phyloP scores from a whole-genome alignment of 2,329 filamentous ascomycete species.

The Thielaviopsis punctulata region DNA sequence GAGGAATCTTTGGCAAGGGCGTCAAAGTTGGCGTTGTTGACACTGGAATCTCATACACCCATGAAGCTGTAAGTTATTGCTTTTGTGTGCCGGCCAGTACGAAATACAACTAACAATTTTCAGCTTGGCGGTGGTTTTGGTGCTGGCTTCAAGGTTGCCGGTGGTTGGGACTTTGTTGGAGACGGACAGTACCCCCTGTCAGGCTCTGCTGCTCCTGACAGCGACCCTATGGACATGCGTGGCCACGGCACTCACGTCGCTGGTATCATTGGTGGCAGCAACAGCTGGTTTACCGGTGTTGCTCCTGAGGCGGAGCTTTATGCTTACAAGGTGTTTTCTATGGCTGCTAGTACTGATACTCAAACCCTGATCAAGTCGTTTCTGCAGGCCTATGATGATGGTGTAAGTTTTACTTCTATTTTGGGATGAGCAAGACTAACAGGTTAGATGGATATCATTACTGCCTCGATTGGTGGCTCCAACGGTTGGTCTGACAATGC shows the following conservation, averaged over 20 bases:
- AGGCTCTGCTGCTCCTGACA: constrained; percentile 3
- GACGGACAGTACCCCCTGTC: constrained; percentile 1
- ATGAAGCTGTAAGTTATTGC: constrained; percentile 13
- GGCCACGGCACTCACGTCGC: constrained; percentile 23
- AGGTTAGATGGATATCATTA: constrained; percentile 23
- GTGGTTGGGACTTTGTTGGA: constrained; percentile 23
- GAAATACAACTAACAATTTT: background rate
- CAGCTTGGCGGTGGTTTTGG: constrained; percentile 24
- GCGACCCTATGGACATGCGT: constrained; percentile 6
- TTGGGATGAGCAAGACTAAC: constrained; percentile 2
- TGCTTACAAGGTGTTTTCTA: constrained; percentile 9
- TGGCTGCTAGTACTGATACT: constrained; percentile 13
- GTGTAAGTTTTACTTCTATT: constrained; percentile 13
- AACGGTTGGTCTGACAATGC: constrained; percentile 24
- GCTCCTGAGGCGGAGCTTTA: constrained; percentile 15
- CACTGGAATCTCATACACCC: constrained; percentile 24
- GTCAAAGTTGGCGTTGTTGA: constrained; percentile 24
- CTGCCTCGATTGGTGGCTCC: constrained; percentile 22
- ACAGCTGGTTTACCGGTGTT: constrained; percentile 13
- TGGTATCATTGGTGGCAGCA: constrained; percentile 15
- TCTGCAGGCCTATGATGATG: constrained; percentile 19
- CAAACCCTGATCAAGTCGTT: constrained; percentile 20
- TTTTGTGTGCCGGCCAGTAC: background rate
- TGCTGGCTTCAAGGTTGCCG: constrained; percentile 21
- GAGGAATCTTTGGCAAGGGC: constrained; percentile 22